Evolutionary conservation across 2,329 filamentous ascomycete genomes (phyloP), one percentile per base, ranked within the genome.

Genomic region (Cladosporium sp.): DNA sequence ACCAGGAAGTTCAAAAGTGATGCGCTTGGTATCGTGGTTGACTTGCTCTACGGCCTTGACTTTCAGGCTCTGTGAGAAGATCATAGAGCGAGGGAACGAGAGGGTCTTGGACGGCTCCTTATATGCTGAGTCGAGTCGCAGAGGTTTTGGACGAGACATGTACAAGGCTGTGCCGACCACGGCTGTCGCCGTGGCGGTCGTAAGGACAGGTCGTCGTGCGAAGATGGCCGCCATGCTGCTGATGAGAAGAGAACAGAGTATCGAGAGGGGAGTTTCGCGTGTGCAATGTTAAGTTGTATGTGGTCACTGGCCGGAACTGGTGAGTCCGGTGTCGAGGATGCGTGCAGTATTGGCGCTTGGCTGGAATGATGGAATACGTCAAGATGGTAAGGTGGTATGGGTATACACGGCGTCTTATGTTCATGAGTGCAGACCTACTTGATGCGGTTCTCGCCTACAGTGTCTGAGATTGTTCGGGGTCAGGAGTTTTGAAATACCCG

Each of bases 11-110:
- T 67, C 52, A 58, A 76, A 76, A 11, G 72, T 76, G 58, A 76
- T 73, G 21, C 68, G 64, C 63, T 73, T 76, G 5, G 73, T 75
- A 56, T 76, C 74, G 63, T 75, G 74, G 65, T 75, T 76, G 62
- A 76, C 67, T 66, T 76, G 74, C 62, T 76, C 73, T 23, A 71
- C 69, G 21, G 67, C 67, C 21, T 67, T 70, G 35, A 75, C 73
- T 26, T 71, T 75, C 21, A 76, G 61, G 31, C 71, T 66, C 55
- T 72, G 70, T 37, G 72, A 70, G 67, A 75, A 76, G n/a, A 75
- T 71, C 74, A 76, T 76, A 14, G 67, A 72, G 35, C 64, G 72
- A 7, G 74, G 74, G 44, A 76, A 72, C 26, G 71, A 66, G 37
- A 76, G 66, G 1, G 72, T 73, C 33, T 72, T 70, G 21, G 62